These are phyloP conservation scores for Penicillium sp. DNA, from an alignment of 2,329 filamentous ascomycete genomes.

Conservation along the genomic window DNA sequence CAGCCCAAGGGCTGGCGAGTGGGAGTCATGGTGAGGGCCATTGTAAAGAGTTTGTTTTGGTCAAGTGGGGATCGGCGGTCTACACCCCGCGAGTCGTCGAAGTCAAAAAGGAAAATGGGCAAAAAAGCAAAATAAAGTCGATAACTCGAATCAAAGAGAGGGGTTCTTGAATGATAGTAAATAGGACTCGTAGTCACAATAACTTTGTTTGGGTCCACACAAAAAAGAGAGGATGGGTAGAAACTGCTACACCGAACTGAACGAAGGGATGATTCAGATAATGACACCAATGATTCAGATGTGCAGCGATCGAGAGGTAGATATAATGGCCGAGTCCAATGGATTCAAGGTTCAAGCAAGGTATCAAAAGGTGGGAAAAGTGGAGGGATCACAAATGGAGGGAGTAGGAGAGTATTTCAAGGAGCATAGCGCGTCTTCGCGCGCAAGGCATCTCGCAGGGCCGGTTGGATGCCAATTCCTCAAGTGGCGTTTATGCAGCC, in stretches of 20 bases:
- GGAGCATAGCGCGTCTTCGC: constrained; percentile 20
- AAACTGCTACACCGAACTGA: background rate
- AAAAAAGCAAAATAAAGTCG: background rate
- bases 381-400: constrained; percentile 11
- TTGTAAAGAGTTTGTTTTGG: constrained; percentile 30
- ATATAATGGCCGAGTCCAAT: constrained; percentile 7
- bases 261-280: constrained; percentile 4
- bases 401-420: constrained; percentile 23
- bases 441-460: constrained; percentile 18
- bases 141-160: background rate
- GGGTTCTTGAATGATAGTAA: constrained; percentile 7
- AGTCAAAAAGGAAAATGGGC: constrained; percentile 3
- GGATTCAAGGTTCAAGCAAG: constrained; percentile 8
- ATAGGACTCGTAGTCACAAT: background rate
- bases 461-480: constrained; percentile 1
- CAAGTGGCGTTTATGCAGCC: constrained; percentile 9
- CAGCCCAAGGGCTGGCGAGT: constrained; percentile 39
- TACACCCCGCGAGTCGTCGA: constrained; percentile 5
- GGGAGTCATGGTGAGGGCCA: constrained; percentile 40
- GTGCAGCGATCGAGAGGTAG: constrained; percentile 5
- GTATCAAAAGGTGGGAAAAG: background rate
- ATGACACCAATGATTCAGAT: background rate
- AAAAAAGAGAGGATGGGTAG: constrained; percentile 9
- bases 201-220: background rate
- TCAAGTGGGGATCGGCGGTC: constrained; percentile 32